Conservation (phyloP, 2,329 filamentous ascomycete genomes). For the Cladosporium sp. region DNA sequence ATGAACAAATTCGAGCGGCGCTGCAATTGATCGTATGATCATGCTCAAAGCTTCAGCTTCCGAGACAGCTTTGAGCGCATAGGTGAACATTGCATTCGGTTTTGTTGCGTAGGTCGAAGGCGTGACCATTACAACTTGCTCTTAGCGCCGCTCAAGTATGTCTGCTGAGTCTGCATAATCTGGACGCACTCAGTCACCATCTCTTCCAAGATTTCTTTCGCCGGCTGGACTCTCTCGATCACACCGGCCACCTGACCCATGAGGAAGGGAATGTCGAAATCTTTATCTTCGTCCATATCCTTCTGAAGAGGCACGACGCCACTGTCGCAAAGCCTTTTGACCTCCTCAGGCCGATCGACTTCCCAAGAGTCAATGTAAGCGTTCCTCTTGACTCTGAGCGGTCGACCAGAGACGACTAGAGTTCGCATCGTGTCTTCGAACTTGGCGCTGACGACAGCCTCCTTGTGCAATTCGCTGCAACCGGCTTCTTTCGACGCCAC, state of each 20-base stretch:
- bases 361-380: conserved; percentile 83
- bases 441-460: conserved; percentile 70
- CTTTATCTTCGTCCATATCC: conserved; percentile 75
- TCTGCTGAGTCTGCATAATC: conserved; percentile 56
- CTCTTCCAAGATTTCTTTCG: conserved; percentile 75
- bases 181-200: conserved; percentile 75
- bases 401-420: conserved; percentile 73
- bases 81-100: too few species aligned
- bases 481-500: conserved; percentile 77
- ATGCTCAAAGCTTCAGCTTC: too few species aligned
- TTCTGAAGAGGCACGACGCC: conserved; percentile 76
- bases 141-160: conserved; percentile 46
- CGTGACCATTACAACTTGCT: conserved; percentile 38
- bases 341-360: conserved; percentile 58
- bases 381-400: conserved; percentile 73
- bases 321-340: conserved; percentile 65
- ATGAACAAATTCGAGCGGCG: too few species aligned
- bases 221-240: conserved; percentile 71
- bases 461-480: conserved; percentile 75
- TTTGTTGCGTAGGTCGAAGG: too few species aligned
- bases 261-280: conserved; percentile 78
- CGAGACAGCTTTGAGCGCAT: too few species aligned
- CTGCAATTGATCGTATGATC: too few species aligned
- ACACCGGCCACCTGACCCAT: conserved; percentile 91
- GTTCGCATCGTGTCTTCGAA: conserved; percentile 79